Percentiles rank a stretch among this genome's conserved stretches.
These are phyloP conservation scores for Cadophora malorum DNA, from an alignment of 2,329 filamentous ascomycete species.

Conservation along the genomic window DNA sequence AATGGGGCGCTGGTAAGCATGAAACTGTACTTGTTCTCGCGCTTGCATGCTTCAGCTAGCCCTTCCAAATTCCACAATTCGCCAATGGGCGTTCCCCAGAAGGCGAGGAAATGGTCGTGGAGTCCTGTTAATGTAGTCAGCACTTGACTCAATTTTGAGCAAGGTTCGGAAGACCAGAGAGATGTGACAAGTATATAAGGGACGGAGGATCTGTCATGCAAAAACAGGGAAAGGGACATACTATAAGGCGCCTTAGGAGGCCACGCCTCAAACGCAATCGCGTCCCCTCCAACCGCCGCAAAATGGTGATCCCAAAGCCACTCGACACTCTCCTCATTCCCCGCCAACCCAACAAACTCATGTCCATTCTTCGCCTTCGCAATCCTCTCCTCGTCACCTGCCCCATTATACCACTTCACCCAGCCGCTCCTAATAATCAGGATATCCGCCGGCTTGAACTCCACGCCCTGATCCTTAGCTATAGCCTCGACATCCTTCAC, in stretches of 20 bases:
- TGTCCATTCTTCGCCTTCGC: slow-evolving; percentile 25
- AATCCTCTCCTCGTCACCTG: slow-evolving; percentile 24
- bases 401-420: slow-evolving; percentile 46
- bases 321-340: slow-evolving; percentile 34
- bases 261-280: slow-evolving; percentile 40
- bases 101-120: slow-evolving; percentile 42
- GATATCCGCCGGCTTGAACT: slow-evolving; percentile 56
- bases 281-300: slow-evolving; percentile 42
- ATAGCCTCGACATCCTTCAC: slow-evolving; percentile 51
- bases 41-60: slow-evolving; percentile 53
- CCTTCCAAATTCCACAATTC: slow-evolving; percentile 43
- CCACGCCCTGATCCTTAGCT: slow-evolving; percentile 52
- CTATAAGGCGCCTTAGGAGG: slow-evolving; percentile 36
- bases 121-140: slow-evolving; percentile 30
- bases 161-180: background rate
- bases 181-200: background rate
- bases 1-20: slow-evolving; percentile 66
- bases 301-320: slow-evolving; percentile 44
- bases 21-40: slow-evolving; percentile 62
- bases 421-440: slow-evolving; percentile 56
- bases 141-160: no score
- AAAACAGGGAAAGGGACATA: background rate
- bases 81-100: slow-evolving; percentile 42
- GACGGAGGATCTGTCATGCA: no score
- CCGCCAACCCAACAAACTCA: slow-evolving; percentile 35